Base-by-base conservation (phyloP, 1,284 basidiomycete genomes). In the Schizopora paradoxa region DNA sequence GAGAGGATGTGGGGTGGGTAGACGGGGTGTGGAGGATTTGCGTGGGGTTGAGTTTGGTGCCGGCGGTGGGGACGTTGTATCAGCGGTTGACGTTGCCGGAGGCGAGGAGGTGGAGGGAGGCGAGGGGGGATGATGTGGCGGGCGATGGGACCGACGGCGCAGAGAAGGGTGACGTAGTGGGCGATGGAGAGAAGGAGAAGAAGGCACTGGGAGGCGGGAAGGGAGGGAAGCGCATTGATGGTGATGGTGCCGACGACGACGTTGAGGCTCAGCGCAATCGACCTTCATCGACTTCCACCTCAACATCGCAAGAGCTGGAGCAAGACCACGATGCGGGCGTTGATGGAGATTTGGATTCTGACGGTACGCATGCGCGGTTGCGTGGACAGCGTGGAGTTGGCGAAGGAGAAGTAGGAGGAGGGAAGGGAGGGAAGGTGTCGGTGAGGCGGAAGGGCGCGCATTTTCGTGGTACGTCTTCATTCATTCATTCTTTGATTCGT, bases 41-140 rank as follows among this genome's bases (percentile, higher is more conserved):
- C 40, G 56, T 76, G 44, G 75, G 70, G 32, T 52, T 81, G 14
- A 75, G 74, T 23, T 67, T 81, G 23, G 60, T 82, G 6, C 79
- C 79, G 14, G 77, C 76, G 1, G 72, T 77, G 41, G 72, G 64
- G 28, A 79, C 79, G 6, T 64, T 82, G 13, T 88, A 88, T 61
- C 82, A 86, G 59, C 82, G 87, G 8, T 67, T 90, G 39, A 86
- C 79, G 0, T 74, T 89, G 3, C 80, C 81, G 10, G 86, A 88
- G 56, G 78, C 84, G 1, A 75, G 69, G 33, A 76, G 81, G 16
- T 86, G 63, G 56, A 60, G 70, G 35, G 68, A 68, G 10, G 59
- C 74, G 1, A 66, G 72, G 46, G 64, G 68, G 31, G 45, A 58
- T 7, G 62, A 56, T 3, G 50, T 62, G n/a, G n/a, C n/a, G n/a